Evolutionary conservation across 441 rosid species (phyloP).

Genomic region (Isatis lusitanica): DNA sequence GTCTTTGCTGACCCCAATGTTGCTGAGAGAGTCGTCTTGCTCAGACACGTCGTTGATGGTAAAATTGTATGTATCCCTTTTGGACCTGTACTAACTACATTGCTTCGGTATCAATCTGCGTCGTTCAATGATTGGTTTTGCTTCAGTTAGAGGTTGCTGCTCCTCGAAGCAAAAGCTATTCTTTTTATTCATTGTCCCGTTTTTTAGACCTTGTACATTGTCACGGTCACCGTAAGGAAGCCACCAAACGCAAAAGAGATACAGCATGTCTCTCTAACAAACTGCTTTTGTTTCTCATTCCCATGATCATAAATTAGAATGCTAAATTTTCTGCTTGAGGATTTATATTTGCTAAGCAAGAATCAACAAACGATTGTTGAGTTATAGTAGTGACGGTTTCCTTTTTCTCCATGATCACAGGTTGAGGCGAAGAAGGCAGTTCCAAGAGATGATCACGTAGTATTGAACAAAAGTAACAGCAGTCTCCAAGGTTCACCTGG

Average conservation of each 20-base stretch:
- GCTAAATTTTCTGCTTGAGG: neutral
- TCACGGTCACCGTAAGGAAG: constrained; percentile 6
- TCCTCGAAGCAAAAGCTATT: constrained; percentile 24
- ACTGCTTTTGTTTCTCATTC: neutral
- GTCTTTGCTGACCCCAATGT: constrained; percentile 60
- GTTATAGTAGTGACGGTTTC: constrained; percentile 6
- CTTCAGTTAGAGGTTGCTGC: constrained; percentile 30
- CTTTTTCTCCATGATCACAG: constrained; percentile 38
- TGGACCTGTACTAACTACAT: neutral
- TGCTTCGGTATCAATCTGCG: constrained; percentile 23
- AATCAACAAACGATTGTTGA: neutral
- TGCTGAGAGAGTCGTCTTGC: constrained; percentile 63
- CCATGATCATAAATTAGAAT: neutral
- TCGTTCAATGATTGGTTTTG: neutral
- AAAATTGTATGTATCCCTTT: constrained; percentile 52
- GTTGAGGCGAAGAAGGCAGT: constrained; percentile 86
- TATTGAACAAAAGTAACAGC: constrained; percentile 46
- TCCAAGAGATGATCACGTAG: constrained; percentile 69
- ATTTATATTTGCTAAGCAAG: neutral
- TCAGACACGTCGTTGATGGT: constrained; percentile 66
- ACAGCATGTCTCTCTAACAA: neutral
- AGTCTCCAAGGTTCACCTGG: constrained; percentile 59
- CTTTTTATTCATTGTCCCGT: constrained; percentile 20
- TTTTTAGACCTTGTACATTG: constrained; percentile 6
- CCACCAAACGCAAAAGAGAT: neutral